Evolutionary conservation across 1,284 basidiomycete species (phyloP).

Genomic region (Sutorius eximius): DNA sequence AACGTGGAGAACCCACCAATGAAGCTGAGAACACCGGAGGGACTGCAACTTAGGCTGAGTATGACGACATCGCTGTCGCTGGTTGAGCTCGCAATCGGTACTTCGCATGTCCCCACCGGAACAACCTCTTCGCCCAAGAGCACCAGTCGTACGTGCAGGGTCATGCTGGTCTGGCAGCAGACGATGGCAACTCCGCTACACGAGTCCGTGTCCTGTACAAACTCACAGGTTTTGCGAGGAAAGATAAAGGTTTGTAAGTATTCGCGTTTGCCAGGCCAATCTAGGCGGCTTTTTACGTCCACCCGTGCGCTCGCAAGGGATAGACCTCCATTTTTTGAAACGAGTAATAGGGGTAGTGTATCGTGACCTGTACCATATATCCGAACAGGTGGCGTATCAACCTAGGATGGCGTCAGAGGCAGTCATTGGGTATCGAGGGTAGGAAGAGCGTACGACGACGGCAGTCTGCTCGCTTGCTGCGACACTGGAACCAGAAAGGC

Average conservation of each 20-base stretch:
- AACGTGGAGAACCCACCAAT: constrained; percentile 23
- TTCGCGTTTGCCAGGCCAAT: constrained; percentile 29
- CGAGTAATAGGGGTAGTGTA: constrained; percentile 42
- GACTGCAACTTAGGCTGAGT: constrained; percentile 27
- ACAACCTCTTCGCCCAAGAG: constrained; percentile 23
- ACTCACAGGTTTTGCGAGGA: constrained; percentile 42
- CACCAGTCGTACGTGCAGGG: constrained; percentile 23
- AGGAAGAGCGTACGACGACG: constrained; percentile 42
- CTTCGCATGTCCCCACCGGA: constrained; percentile 21
- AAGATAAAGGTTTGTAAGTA: constrained; percentile 50
- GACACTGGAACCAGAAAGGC: constrained; percentile 41
- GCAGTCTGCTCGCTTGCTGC: constrained; percentile 42
- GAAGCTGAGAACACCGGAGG: constrained; percentile 30
- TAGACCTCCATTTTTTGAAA: constrained; percentile 48
- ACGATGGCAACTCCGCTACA: constrained; percentile 12
- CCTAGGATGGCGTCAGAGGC: constrained; percentile 37
- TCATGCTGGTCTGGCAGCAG: constrained; percentile 19
- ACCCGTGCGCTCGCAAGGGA: constrained; percentile 47
- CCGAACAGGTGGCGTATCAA: constrained; percentile 43
- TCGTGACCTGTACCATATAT: constrained; percentile 48
- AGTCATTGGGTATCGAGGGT: constrained; percentile 4
- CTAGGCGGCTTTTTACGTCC: constrained; percentile 38
- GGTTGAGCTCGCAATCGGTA: constrained; percentile 16
- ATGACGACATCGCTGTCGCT: background rate
- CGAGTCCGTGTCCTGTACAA: constrained; percentile 35